A percentile compares a stretch with the other conserved stretches of the same genome.
Conservation (phyloP, 2,329 filamentous ascomycete species). For the Microthyrium microscopicum region DNA sequence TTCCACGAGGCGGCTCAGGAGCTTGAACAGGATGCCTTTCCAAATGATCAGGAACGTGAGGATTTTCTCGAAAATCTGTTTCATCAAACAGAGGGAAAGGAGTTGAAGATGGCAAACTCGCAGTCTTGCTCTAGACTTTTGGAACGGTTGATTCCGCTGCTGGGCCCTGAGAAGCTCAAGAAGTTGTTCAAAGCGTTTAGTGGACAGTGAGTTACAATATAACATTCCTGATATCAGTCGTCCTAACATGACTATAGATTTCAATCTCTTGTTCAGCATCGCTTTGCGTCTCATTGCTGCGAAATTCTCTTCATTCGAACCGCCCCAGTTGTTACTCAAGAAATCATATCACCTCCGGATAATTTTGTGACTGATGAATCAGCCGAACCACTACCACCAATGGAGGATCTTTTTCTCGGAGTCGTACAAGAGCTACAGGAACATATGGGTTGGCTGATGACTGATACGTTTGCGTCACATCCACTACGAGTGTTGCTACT, state of each 20-base stretch:
- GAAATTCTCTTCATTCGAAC: slow-evolving; percentile 80
- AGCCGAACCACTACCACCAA: slow-evolving; percentile 40
- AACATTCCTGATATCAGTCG: slow-evolving; percentile 2
- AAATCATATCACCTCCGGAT: slow-evolving; percentile 38
- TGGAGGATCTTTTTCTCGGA: slow-evolving; percentile 73
- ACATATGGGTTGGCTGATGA: slow-evolving; percentile 67
- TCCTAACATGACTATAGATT: slow-evolving; percentile 34
- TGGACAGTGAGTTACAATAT: slow-evolving; percentile 40
- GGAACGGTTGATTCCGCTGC: slow-evolving; percentile 77
- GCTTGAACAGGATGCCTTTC: slow-evolving; percentile 80
- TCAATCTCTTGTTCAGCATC: slow-evolving; percentile 76
- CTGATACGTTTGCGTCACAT: slow-evolving; percentile 81
- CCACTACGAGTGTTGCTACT: slow-evolving; percentile 72
- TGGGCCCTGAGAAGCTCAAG: slow-evolving; percentile 67
- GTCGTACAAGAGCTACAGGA: slow-evolving; percentile 79
- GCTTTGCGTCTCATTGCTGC: slow-evolving; percentile 94
- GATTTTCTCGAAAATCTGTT: slow-evolving; percentile 61
- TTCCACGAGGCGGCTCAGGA: slow-evolving; percentile 81
- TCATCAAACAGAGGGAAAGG: slow-evolving; percentile 74
- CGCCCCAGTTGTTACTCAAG: slow-evolving; percentile 60
- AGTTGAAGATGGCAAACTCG: slow-evolving; percentile 88
- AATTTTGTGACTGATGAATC: slow-evolving; percentile 24
- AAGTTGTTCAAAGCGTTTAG: slow-evolving; percentile 70
- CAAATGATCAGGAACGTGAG: slow-evolving; percentile 43
- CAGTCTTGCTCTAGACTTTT: slow-evolving; percentile 88